These are phyloP conservation scores for Rutidosis leptorrhynchoides DNA, from an alignment of 129 eudicot species.

Conservation along the genomic window DNA sequence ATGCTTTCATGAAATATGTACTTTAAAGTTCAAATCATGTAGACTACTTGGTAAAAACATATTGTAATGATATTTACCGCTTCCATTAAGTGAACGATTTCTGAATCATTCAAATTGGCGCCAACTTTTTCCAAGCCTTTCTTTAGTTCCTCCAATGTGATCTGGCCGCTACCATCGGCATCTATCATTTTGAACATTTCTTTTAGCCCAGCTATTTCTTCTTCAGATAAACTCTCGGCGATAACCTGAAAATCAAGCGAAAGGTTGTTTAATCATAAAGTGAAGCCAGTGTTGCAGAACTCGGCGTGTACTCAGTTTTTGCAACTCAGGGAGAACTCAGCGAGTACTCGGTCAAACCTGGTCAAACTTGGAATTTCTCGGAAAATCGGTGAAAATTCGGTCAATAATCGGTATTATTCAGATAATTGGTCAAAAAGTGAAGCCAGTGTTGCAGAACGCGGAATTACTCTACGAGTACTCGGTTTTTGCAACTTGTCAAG, in stretches of 20 bases:
- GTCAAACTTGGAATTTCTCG: too few species aligned
- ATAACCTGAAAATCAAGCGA: constrained; percentile 53
- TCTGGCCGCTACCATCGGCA: constrained; percentile 73
- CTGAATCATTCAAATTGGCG: constrained; percentile 71
- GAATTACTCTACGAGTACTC: too few species aligned
- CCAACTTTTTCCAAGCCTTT: constrained; percentile 81
- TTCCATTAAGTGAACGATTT: constrained; percentile 64
- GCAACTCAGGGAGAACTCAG: too few species aligned
- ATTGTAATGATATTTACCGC: constrained; percentile 42
- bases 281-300: too few species aligned
- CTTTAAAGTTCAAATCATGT: not conserved
- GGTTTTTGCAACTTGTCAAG: too few species aligned
- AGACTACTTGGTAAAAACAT: not conserved
- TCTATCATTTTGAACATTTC: constrained; percentile 94
- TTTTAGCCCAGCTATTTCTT: constrained; percentile 93
- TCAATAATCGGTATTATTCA: too few species aligned
- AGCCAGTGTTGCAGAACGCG: too few species aligned
- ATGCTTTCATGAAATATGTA: not conserved
- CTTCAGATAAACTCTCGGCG: constrained; percentile 89
- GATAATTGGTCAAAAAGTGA: too few species aligned
- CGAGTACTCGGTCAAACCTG: too few species aligned
- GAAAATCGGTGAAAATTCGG: too few species aligned
- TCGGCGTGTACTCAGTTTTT: too few species aligned
- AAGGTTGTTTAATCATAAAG: constrained; percentile 12
- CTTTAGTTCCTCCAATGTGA: constrained; percentile 82